These are phyloP conservation scores for Paracoccidioides brasiliensis DNA, from an alignment of 2,329 filamentous ascomycete species.

Conservation along the genomic window DNA sequence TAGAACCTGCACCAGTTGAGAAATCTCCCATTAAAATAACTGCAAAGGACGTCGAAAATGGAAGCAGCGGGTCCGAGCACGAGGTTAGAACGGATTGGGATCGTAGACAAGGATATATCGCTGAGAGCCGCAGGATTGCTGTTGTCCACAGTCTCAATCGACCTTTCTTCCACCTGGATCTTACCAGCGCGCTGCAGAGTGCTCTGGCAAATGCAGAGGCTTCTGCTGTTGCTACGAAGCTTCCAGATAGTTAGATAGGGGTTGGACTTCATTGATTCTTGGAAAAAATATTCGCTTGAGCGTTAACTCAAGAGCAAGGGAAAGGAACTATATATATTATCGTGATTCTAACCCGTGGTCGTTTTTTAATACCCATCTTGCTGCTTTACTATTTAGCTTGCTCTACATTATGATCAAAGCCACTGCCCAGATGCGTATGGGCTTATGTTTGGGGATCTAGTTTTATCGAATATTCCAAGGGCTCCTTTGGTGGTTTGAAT, in stretches of 20 bases:
- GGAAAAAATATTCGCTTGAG: neutral
- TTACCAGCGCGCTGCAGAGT: slow-evolving; percentile 77
- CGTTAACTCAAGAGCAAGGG: neutral
- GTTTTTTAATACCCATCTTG: neutral
- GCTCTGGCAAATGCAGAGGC: slow-evolving; percentile 65
- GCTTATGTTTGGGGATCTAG: neutral
- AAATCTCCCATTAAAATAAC: neutral
- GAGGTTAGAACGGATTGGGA: slow-evolving; percentile 34
- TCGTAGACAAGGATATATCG: slow-evolving; percentile 36
- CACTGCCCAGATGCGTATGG: neutral
- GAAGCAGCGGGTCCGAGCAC: slow-evolving; percentile 20
- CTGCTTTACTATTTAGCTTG: neutral
- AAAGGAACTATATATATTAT: neutral
- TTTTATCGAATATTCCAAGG: neutral
- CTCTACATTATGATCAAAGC: neutral
- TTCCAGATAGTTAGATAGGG: neutral
- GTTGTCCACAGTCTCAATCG: slow-evolving; percentile 76
- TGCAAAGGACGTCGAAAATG: slow-evolving; percentile 10
- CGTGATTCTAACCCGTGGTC: no score
- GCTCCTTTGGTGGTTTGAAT: neutral
- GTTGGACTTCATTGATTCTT: neutral
- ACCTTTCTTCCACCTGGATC: slow-evolving; percentile 86
- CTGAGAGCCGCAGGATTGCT: slow-evolving; percentile 35
- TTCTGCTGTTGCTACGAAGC: slow-evolving; percentile 2
- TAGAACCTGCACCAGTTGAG: neutral